phyloP scores from a whole-genome alignment of 805 yeast species.

The Kluyveromyces nonfermentans region DNA sequence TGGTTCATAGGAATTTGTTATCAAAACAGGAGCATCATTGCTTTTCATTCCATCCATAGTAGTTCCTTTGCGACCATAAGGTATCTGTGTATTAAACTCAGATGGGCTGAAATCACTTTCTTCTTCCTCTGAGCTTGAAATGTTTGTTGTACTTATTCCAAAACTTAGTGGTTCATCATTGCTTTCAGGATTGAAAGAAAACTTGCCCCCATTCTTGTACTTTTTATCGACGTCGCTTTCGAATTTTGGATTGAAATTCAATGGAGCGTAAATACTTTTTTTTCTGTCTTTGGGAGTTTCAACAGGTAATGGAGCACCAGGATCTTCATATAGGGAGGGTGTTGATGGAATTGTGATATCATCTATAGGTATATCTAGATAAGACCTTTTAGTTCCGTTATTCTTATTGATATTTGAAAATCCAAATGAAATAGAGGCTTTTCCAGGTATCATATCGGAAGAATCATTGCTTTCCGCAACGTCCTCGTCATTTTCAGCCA shows the following conservation, averaged over 20 bases:
- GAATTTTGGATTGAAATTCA: constrained; percentile 72
- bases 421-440: not conserved
- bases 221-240: constrained; percentile 72
- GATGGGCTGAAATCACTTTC: constrained; percentile 21
- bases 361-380: constrained; percentile 46
- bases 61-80: constrained; percentile 8
- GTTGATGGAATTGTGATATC: constrained; percentile 47
- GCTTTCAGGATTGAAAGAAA: constrained; percentile 35
- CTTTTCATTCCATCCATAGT: not conserved
- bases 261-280: constrained; percentile 71
- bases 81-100: constrained; percentile 16
- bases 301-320: constrained; percentile 75
- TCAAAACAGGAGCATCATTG: not conserved
- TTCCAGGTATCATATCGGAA: not conserved
- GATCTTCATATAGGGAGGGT: constrained; percentile 53
- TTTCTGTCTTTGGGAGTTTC: constrained; percentile 37
- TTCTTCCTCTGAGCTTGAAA: constrained; percentile 27
- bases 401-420: constrained; percentile 3
- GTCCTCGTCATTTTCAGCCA: constrained; percentile 8
- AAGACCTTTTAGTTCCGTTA: constrained; percentile 18
- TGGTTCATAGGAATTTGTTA: constrained; percentile 2
- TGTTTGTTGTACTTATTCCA: constrained; percentile 22
- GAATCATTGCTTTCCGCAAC: constrained; percentile 1
- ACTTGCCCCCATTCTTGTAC: constrained; percentile 85
- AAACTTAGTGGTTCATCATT: constrained; percentile 26